A percentile compares a stretch with the other conserved stretches of the same genome.
Conservation (phyloP, 305 asterid species). For the Solanum aculeatissimum region DNA sequence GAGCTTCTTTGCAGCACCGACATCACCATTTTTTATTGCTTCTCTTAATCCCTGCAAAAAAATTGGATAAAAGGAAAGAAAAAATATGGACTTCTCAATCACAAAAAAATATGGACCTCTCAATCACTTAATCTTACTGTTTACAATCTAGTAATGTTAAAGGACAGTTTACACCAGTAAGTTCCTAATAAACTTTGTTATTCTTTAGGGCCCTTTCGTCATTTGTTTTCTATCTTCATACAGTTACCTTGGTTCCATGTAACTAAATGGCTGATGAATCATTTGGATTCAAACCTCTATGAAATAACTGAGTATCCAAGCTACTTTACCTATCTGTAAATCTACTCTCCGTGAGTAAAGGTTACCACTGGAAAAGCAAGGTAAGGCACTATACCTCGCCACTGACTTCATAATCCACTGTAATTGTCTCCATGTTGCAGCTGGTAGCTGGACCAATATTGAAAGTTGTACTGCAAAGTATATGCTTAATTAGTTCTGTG, state of each 20-base stretch:
- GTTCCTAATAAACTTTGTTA: background rate
- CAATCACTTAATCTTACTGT: background rate
- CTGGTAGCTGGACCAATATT: slow-evolving; percentile 57
- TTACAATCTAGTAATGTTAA: background rate
- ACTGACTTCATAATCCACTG: slow-evolving; percentile 54
- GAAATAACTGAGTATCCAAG: background rate
- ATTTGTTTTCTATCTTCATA: background rate
- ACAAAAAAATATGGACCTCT: background rate
- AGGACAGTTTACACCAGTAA: background rate
- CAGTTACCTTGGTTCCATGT: background rate
- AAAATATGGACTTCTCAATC: background rate
- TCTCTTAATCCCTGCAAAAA: slow-evolving; percentile 72
- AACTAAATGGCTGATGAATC: background rate
- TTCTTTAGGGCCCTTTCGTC: background rate
- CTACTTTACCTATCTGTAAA: background rate
- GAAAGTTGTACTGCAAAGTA: slow-evolving; percentile 59
- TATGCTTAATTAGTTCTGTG: background rate
- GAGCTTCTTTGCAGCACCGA: slow-evolving; percentile 69
- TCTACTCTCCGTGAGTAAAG: background rate
- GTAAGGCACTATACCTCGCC: slow-evolving; percentile 60
- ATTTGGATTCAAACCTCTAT: background rate
- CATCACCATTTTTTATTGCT: slow-evolving; percentile 96
- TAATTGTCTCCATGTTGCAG: slow-evolving; percentile 26
- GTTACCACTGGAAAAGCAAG: background rate
- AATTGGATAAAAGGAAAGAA: background rate